Evolutionary conservation across 352 stramenopile genomes (phyloP), one percentile per base, ranked within the genome.

Genomic region (Pythium utonaiense): DNA sequence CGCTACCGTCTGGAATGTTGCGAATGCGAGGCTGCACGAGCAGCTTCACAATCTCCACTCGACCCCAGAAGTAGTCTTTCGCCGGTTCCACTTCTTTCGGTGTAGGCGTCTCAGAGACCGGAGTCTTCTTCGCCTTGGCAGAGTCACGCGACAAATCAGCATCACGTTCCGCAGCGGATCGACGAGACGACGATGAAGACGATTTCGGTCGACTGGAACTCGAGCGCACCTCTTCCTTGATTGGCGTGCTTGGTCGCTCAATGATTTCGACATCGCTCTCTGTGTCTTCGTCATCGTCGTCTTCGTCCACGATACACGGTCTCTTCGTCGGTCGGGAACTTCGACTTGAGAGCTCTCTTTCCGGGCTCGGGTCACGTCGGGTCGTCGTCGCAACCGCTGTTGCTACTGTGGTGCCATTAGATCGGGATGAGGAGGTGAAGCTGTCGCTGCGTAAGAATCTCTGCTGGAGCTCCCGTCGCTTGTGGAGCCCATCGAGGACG

Each of bases 51-150:
- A 70, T 76, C 13, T 72, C 62, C 8, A 79, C 79, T 28, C 79
- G 83, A 27, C 81, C 78, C 83, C 83, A 93, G 57, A 95, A 93
- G 47, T 88, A 50, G 58, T 95, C 85, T 3, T 74, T 80, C 67
- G 80, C 78, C 17, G 71, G 64, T 9, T 77, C 58, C 30, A 83
- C 68, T 1, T 70, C 66, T 6, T 67, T 24, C 16, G 41, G 22
- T 40, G 22, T 44, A 25, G n/a, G 27, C 14, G 24, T 16, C 33
- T 8, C 3, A 16, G 42, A 28, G 22, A 27, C 21, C n/a, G 58
- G 27, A 3, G 27, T 30, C 19, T 12, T 33, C 3, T 21, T 48
- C 19, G 33, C 25, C 3, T 16, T 28, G 6, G 48, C 10, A 27
- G 48, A 53, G 47, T 12, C 50, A 12, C 30, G 17, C 45, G 36